Base-by-base conservation (phyloP, 306 rosid species). In the Morella rubra region DNA sequence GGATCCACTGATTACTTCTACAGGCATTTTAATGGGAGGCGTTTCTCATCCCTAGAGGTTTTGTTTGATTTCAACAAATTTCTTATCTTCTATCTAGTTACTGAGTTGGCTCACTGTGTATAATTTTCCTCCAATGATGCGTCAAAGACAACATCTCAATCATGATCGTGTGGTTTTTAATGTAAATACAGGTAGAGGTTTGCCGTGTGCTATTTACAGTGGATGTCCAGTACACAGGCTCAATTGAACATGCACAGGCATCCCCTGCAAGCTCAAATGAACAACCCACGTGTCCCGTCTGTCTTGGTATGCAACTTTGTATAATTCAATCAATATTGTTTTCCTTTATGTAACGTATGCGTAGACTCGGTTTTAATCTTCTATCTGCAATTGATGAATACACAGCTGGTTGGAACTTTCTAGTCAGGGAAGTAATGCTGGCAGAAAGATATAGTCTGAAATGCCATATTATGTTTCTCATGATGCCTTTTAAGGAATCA, bases 21-120 rank as follows among this genome's bases (percentile, higher is more conserved):
- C 86, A 85, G 80, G 76, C 97, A 92, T 80, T 89, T 90, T 79
- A 86, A 89, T 61, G 85, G 89, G 24, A 86, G 76, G 16, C 90
- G 87, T 50, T 95, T 92, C 78, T 95, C 98, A 3, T 92, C 97
- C 37, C 89, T 95, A 5, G 98, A 94, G 96, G 98, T 90, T 75
- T 62, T 44, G 58, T 44, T 41, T 62, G 69, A 62, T 56, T 74
- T 32, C 64, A 47, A 44, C 42, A 69, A 8, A 14, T 58, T 42
- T n/a, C 19, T 55, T 32, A 6, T 9, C 44, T 40, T n/a, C 41
- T 44, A 5, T 18, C 24, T 18, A 45, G 51, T 10, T 20, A 5
- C 20, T 42, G 24, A 45, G 51, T 10, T 32, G 45, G 16, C 20
- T 46, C 7, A 10, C 49, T 67, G 16, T 64, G 18, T 44, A 11